Evolutionary conservation across 2,329 filamentous ascomycete genomes (phyloP).

Genomic region (Leptographium procerum): DNA sequence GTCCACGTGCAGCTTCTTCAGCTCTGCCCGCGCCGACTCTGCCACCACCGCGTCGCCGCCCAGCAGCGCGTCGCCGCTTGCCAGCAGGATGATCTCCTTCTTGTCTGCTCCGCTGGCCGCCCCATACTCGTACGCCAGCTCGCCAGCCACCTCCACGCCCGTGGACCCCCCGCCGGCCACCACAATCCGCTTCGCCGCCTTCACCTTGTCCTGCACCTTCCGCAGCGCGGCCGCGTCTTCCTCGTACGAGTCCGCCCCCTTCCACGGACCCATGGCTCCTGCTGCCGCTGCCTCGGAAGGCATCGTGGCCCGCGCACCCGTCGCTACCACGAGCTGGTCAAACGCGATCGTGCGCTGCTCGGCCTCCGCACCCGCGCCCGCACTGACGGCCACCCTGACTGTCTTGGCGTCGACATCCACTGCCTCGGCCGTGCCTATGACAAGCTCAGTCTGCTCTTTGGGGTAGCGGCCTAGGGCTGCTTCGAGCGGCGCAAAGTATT

Average conservation of each 20-base stretch:
- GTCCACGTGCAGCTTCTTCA: slow-evolving; percentile 41
- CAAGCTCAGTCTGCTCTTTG: slow-evolving; percentile 34
- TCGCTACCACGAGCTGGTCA: slow-evolving; percentile 47
- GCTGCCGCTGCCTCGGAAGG: slow-evolving; percentile 17
- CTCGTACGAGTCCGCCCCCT: slow-evolving; percentile 35
- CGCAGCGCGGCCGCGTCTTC: slow-evolving; percentile 30
- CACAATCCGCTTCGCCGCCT: slow-evolving; percentile 37
- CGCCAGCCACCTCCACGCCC: slow-evolving; percentile 43
- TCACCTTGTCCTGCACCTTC: slow-evolving; percentile 27
- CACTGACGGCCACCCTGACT: slow-evolving; percentile 28
- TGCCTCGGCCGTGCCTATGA: slow-evolving; percentile 36
- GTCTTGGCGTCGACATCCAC: slow-evolving; percentile 31
- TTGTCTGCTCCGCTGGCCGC: slow-evolving; percentile 1
- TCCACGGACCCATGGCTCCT: slow-evolving; percentile 35
- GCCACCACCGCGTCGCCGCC: slow-evolving; percentile 31
- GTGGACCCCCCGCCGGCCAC: slow-evolving; percentile 46
- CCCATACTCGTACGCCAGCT: slow-evolving; percentile 40
- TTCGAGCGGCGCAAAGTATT: slow-evolving; percentile 38
- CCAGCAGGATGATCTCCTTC: slow-evolving; percentile 36
- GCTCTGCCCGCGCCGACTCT: slow-evolving; percentile 31
- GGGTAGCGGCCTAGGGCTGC: slow-evolving; percentile 40
- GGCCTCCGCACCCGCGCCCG: slow-evolving; percentile 10
- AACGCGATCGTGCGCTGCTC: slow-evolving; percentile 28
- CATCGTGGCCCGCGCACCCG: slow-evolving; percentile 29
- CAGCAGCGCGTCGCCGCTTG: slow-evolving; percentile 31